Conservation (phyloP, 768 basidiomycete genomes). For the Xerocomellus chrysenteron region DNA sequence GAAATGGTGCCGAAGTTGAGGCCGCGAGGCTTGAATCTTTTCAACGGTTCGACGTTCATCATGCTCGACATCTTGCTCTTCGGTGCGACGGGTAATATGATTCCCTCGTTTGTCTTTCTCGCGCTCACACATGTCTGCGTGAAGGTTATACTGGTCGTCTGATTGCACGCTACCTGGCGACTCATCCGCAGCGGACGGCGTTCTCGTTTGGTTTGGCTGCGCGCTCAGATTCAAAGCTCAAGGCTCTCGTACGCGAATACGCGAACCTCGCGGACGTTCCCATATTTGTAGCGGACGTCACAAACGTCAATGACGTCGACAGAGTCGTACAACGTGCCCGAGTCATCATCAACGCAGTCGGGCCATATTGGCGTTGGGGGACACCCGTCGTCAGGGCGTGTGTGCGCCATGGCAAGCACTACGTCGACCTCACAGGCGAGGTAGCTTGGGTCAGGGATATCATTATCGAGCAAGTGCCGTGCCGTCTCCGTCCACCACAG, state of each 20-base stretch:
- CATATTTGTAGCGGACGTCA: constrained; percentile 59
- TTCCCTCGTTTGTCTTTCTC: neutral
- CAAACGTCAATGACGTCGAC: constrained; percentile 52
- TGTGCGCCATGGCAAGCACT: constrained; percentile 71
- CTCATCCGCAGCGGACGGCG: constrained; percentile 54
- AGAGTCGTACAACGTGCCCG: constrained; percentile 52
- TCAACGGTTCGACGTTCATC: constrained; percentile 15
- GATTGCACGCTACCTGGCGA: constrained; percentile 61
- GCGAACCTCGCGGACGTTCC: constrained; percentile 41
- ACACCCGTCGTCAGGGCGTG: constrained; percentile 81
- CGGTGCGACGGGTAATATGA: constrained; percentile 57
- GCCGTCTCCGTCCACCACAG: constrained; percentile 3
- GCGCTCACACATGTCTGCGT: constrained; percentile 10
- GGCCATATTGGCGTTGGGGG: constrained; percentile 72
- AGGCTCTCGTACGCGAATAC: constrained; percentile 48
- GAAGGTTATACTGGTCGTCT: constrained; percentile 70
- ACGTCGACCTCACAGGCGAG: constrained; percentile 85
- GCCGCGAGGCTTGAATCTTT: constrained; percentile 2
- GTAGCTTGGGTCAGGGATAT: constrained; percentile 63
- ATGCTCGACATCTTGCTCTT: constrained; percentile 64
- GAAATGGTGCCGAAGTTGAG: neutral
- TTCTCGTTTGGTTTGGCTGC: constrained; percentile 74
- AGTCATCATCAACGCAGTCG: constrained; percentile 76
- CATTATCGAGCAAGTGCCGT: constrained; percentile 49
- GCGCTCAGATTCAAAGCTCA: constrained; percentile 63